phyloP scores from a whole-genome alignment of 352 stramenopile species.

The Bremia lactucae region DNA sequence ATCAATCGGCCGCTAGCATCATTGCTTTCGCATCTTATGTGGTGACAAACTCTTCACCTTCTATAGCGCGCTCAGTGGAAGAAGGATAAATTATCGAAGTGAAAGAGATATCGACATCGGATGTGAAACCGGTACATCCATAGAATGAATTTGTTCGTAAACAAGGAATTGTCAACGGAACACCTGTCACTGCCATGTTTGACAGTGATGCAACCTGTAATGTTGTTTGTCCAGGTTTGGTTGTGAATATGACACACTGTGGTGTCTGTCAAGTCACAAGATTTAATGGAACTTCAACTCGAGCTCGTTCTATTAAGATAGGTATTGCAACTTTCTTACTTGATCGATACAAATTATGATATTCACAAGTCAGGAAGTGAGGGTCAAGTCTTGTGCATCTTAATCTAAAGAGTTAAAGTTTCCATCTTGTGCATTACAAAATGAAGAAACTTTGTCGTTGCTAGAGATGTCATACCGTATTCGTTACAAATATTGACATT shows the following conservation, averaged over 20 bases:
- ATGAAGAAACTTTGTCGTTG: too few species aligned
- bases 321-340: background rate
- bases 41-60: background rate
- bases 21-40: background rate
- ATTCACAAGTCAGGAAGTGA: slow-evolving; percentile 6
- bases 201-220: slow-evolving; percentile 9
- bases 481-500: too few species aligned
- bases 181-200: slow-evolving; percentile 9
- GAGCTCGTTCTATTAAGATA: background rate
- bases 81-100: background rate
- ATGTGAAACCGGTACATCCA: background rate
- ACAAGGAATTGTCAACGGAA: slow-evolving; percentile 4
- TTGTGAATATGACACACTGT: background rate
- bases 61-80: background rate
- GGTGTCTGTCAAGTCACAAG: slow-evolving; percentile 6
- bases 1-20: background rate
- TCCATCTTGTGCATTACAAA: too few species aligned
- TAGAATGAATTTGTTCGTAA: slow-evolving; percentile 8
- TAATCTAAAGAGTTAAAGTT: too few species aligned
- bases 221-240: slow-evolving; percentile 6
- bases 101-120: background rate
- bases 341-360: background rate
- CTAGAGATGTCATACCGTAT: too few species aligned
- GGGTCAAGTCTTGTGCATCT: too few species aligned
- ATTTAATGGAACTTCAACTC: slow-evolving; percentile 1